phyloP scores from a whole-genome alignment of 176 grass and related monocot genomes.

The Paspalum vaginatum region DNA sequence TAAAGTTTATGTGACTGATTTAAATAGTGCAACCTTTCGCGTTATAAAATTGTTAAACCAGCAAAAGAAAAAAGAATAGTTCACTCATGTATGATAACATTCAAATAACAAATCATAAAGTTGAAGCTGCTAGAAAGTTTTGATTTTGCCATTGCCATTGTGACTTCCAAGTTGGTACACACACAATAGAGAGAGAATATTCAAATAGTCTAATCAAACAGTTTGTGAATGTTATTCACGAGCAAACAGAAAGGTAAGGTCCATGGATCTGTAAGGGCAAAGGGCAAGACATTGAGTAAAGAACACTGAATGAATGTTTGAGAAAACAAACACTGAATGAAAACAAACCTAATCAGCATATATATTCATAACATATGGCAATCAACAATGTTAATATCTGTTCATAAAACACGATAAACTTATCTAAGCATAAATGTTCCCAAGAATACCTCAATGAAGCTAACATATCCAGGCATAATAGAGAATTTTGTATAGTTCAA shows the following conservation, averaged over 20 bases:
- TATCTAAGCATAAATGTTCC: constrained; percentile 28
- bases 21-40: constrained; percentile 7
- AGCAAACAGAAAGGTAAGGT: constrained; percentile 12
- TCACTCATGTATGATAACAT: constrained; percentile 25
- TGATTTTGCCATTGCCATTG: constrained; percentile 8
- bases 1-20: constrained; percentile 33
- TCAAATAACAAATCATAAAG: constrained; percentile 12
- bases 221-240: neutral
- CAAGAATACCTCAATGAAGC: too few species aligned
- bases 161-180: constrained; percentile 15
- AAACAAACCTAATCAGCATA: constrained; percentile 11
- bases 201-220: constrained; percentile 8
- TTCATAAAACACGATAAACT: neutral
- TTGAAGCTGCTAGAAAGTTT: neutral
- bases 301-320: constrained; percentile 35
- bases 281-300: constrained; percentile 3
- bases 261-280: neutral
- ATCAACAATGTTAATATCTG: neutral
- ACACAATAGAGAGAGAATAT: neutral
- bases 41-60: neutral
- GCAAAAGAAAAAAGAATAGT: neutral
- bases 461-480: constrained; percentile 31
- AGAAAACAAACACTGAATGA: too few species aligned
- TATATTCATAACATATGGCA: constrained; percentile 26
- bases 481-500: neutral